Evolutionary conservation across 1,139 yeast species (phyloP).

Genomic region (Fermentozyma sake): DNA sequence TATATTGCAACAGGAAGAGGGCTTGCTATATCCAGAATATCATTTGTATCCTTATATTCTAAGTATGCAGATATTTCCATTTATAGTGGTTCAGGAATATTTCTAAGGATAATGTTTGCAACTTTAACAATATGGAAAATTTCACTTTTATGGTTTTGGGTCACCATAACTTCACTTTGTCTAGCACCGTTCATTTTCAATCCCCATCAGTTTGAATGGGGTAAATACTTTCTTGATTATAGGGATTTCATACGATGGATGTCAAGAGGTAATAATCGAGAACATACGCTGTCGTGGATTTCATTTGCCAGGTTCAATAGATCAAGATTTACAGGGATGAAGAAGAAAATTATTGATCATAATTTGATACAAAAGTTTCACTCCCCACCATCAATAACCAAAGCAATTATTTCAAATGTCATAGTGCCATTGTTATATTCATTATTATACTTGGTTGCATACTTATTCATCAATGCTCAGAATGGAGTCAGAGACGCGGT

Average conservation of each 20-base stretch:
- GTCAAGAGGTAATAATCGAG: conserved; percentile 53
- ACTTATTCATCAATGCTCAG: conserved; percentile 66
- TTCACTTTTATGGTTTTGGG: conserved; percentile 79
- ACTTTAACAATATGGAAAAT: conserved; percentile 71
- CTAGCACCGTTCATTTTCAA: conserved; percentile 79
- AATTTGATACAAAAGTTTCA: conserved; percentile 15
- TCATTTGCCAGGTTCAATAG: conserved; percentile 49
- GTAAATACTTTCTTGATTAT: conserved; percentile 72
- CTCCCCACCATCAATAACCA: conserved; percentile 49
- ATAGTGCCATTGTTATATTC: conserved; percentile 44
- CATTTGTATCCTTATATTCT: conserved; percentile 58
- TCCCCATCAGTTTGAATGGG: conserved; percentile 76
- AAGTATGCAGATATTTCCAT: conserved; percentile 62
- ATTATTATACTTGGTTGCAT: conserved; percentile 49
- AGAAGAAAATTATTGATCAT: conserved; percentile 24
- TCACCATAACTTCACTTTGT: conserved; percentile 66
- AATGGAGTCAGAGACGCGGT: conserved; percentile 48
- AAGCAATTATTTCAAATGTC: conserved; percentile 51
- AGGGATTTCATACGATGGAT: conserved; percentile 65
- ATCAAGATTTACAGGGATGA: conserved; percentile 65
- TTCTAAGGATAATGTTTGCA: conserved; percentile 58
- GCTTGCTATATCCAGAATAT: conserved; percentile 66
- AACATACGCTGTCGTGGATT: conserved; percentile 58
- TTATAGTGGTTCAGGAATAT: conserved; percentile 58
- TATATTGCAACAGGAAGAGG: conserved; percentile 86